Evolutionary conservation across 768 basidiomycete genomes (phyloP).

Genomic region (Leccinellum luteum): DNA sequence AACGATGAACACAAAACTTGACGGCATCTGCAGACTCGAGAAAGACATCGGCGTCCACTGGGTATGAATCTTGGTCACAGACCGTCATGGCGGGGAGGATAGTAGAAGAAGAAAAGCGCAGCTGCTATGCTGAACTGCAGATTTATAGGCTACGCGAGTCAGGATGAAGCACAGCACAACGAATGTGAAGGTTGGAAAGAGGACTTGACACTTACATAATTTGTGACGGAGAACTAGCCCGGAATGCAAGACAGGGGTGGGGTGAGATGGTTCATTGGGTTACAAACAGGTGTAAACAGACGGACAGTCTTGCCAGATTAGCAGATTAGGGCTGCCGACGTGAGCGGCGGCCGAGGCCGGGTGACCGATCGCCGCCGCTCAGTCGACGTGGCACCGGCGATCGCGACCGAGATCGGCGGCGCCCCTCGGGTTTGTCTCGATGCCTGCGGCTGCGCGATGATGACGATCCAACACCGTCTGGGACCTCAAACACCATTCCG

Average conservation of each 20-base stretch:
- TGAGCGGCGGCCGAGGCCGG: conserved; percentile 36
- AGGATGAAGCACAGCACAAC: conserved; percentile 1
- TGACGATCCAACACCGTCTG: conserved; percentile 27
- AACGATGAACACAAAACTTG: conserved; percentile 60
- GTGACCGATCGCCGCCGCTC: conserved; percentile 27
- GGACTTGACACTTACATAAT: conserved; percentile 21
- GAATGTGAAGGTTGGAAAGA: background rate
- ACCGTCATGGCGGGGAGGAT: conserved; percentile 25
- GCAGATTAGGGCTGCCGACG: conserved; percentile 11
- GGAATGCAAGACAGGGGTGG: conserved; percentile 15
- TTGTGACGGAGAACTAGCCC: conserved; percentile 8
- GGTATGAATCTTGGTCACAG: conserved; percentile 37
- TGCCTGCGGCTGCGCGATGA: conserved; percentile 44
- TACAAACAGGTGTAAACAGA: conserved; percentile 27
- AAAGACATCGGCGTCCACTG: conserved; percentile 51
- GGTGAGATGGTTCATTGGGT: background rate
- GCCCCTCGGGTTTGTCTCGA: conserved; percentile 35
- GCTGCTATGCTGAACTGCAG: background rate
- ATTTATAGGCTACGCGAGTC: conserved; percentile 23
- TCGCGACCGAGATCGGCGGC: conserved; percentile 24
- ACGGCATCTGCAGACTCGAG: conserved; percentile 44
- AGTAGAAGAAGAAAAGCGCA: background rate
- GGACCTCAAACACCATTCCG: conserved; percentile 85
- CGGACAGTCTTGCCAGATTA: conserved; percentile 3
- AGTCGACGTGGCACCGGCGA: conserved; percentile 22